Conservation (phyloP, 129 eudicot genomes). For the Daucus carota region DH1_v3.0 NC_030383.2:57768501-57769000, state of each 20-base stretch:
- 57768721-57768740: slow-evolving; percentile 96
- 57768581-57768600: slow-evolving; percentile 94
- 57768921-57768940: slow-evolving; percentile 36
- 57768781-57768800: slow-evolving; percentile 30
- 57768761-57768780: slow-evolving; percentile 37
- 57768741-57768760: slow-evolving; percentile 45
- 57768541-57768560: slow-evolving; percentile 98
- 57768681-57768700: slow-evolving; percentile 10
- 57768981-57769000: slow-evolving; percentile 26
- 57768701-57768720: slow-evolving; percentile 14
- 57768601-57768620: slow-evolving; percentile 38
- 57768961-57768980: slow-evolving; percentile 23
- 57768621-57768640: slow-evolving; percentile 19
- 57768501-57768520: slow-evolving; percentile 5
- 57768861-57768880: slow-evolving; percentile 37
- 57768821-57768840: slow-evolving; percentile 24
- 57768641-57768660: slow-evolving; percentile 18
- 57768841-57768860: slow-evolving; percentile 31
- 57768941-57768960: slow-evolving; percentile 29
- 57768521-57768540: slow-evolving; percentile 54
- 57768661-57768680: slow-evolving; percentile 8
- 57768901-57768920: slow-evolving; percentile 37
- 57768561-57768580: slow-evolving; percentile 80
- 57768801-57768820: slow-evolving; percentile 30
- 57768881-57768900: slow-evolving; percentile 22